Evolutionary conservation across 176 grass and related monocot genomes (phyloP), one percentile per base, ranked within the genome.

Genomic region (Raddia guianensis): DNA sequence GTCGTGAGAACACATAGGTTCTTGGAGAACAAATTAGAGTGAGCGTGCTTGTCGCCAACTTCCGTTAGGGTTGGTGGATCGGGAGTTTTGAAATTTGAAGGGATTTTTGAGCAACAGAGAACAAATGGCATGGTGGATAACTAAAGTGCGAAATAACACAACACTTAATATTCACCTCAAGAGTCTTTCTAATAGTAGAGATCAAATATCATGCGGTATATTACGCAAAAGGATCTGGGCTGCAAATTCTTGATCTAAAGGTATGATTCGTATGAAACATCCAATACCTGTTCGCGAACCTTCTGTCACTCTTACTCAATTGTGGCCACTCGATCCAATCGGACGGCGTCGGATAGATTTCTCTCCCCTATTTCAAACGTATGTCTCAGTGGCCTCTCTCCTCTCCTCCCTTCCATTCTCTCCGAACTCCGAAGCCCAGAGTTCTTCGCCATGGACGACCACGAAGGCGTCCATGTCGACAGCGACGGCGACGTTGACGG

Each of bases 21-120:
- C 9, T 92, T 92, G 52, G 96, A 99, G 86, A 99, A 99, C 13
- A 92, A 99, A 49, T 89, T 89, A 19, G 92, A 95, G 70, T 86
- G 86, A 63, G 85, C 86, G 70, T 89, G 86, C 72, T 86, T 86
- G 87, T 42, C 46, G 49, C 60, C 27, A 27, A 9, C 51, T 27
- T 82, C 77, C 0, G 55, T 27, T 27, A 27, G 27, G 27, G 27
- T 27, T 27, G 27, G 27, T 27, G 27, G 27, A 27, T 27, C 27
- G 27, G 27, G 27, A 27, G 1, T 27, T 27, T 27, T 27, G 0
- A 27, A 27, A 27, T 27, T 27, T 27, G 1, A 27, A 27, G 27
- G 27, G 27, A 27, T 27, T 27, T 27, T 27, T 27, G 27, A 27
- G 27, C 27, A 0, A 27, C 1, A 27, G 27, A 27, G 27, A 27